Base-by-base conservation (phyloP, 108 stramenopile species). In the Phaeodactylum tricornutum region DNA sequence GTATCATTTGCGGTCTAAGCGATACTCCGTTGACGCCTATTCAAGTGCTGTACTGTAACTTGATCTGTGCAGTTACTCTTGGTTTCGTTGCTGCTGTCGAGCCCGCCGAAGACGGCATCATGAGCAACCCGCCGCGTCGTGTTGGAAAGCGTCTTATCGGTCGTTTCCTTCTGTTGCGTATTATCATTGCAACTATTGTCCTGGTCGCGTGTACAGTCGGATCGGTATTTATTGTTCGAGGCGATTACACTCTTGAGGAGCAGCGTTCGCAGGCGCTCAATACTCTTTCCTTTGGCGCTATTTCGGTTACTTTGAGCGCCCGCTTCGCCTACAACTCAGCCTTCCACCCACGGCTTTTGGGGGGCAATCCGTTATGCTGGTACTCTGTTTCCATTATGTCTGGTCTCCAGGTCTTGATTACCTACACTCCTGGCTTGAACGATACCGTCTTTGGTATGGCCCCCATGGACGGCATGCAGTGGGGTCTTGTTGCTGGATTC, bases 21-120 rank as follows among this genome's bases (percentile, higher is more conserved):
- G 47, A 70, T 22, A 58, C 74, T 51, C 81, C 75, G 7, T 65
- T 88, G 28, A 75, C 79, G 39, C 47, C 79, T 22, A 81, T 88
- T 25, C 86, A 88, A 52, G 81, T 88, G 32, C 59, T 88, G 15
- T 88, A 81, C 61, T 88, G 77, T 42, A 88, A 88, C 72, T 74
- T 88, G 73, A 88, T 88, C 53, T 81, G 79, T 57, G 86, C 86
- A 15, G 74, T 81, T 8, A 88, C 86, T 12, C 86, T 88, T 63
- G 86, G 86, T 17, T 88, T 88, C 41, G 81, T 84, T 30, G 53
- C 62, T 37, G 86, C 86, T 44, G 74, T 88, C 41, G 86, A 88
- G 48, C 86, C 86, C 29, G 81, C 86, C n/a, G 86, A 88, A 55
- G 77, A 79, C 61, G 86, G 86, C 40, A 83, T 81, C 25, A 55